These are phyloP conservation scores for Colletotrichum sublineola DNA, from an alignment of 2,329 filamentous ascomycete genomes.

Conservation along the genomic window DNA sequence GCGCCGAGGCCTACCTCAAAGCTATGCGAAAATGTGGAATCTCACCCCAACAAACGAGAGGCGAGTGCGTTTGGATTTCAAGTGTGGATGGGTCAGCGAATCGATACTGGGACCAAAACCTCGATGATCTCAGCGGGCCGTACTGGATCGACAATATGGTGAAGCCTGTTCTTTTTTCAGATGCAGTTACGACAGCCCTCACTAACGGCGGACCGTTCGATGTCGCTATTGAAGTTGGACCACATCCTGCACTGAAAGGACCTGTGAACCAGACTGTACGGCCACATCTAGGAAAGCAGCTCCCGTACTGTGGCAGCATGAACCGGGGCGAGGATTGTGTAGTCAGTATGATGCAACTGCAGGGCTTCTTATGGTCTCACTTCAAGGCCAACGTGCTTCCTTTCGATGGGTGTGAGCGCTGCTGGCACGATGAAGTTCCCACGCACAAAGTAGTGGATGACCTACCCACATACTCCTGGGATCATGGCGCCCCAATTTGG, in stretches of 20 bases:
- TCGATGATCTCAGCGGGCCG: not conserved
- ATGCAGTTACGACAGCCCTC: conserved; percentile 17
- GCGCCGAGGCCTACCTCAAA: conserved; percentile 45
- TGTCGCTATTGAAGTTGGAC: conserved; percentile 22
- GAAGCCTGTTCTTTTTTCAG: conserved; percentile 11
- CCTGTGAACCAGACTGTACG: conserved; percentile 18
- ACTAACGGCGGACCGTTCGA: conserved; percentile 42
- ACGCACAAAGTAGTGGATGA: conserved; percentile 42
- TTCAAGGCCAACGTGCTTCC: not conserved
- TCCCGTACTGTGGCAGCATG: conserved; percentile 19
- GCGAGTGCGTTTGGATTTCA: not conserved
- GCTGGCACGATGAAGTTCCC: not conserved
- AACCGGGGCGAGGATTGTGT: conserved; percentile 8
- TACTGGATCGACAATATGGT: conserved; percentile 34
- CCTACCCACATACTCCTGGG: conserved; percentile 42
- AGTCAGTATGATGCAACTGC: not conserved
- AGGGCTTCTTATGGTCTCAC: conserved; percentile 13
- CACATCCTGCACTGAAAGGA: conserved; percentile 18
- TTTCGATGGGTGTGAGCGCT: not conserved
- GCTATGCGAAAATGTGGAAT: not conserved
- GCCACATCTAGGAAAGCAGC: conserved; percentile 14
- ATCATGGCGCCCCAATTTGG: conserved; percentile 32
- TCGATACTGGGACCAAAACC: not conserved
- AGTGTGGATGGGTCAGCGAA: conserved; percentile 4
- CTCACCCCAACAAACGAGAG: not conserved